Evolutionary conservation across 108 stramenopile genomes (phyloP).

Genomic region (Skeletonema grethae): DNA sequence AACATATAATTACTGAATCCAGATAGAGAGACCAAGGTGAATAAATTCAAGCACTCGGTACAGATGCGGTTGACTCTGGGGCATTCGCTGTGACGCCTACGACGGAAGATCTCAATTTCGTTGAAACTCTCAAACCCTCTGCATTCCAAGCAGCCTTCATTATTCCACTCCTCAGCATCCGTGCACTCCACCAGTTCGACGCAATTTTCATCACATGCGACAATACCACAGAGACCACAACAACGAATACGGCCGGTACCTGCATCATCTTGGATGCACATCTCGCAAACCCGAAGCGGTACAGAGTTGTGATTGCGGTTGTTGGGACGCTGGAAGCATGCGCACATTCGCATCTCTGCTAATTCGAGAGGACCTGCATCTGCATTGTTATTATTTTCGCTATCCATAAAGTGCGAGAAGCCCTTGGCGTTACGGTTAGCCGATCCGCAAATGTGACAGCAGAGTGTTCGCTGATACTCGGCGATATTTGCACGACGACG

Average conservation of each 20-base stretch:
- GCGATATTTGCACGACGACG: not conserved
- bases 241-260: slow-evolving; percentile 22
- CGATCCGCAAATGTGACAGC: not conserved
- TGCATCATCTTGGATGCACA: not conserved
- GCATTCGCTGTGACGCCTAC: not conserved
- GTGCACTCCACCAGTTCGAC: slow-evolving; percentile 37
- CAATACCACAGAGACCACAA: slow-evolving; percentile 40
- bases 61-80: slow-evolving; percentile 7
- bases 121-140: slow-evolving; percentile 7
- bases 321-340: not conserved
- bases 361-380: not conserved
- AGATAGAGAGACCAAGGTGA: not conserved
- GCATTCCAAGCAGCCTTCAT: slow-evolving; percentile 29
- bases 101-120: not conserved
- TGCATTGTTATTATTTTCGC: not conserved
- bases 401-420: not conserved
- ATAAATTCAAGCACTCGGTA: slow-evolving; percentile 12
- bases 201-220: slow-evolving; percentile 45
- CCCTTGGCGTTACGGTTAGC: not conserved
- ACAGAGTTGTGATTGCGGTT: not conserved
- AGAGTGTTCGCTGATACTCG: not conserved
- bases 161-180: slow-evolving; percentile 25
- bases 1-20: not conserved
- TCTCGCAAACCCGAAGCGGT: not conserved
- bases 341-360: not conserved